A percentile compares a stretch with the other conserved stretches of the same genome.
These are phyloP conservation scores for Phytophthora citrophthora DNA, from an alignment of 352 stramenopile genomes.

Conservation along the genomic window DNA sequence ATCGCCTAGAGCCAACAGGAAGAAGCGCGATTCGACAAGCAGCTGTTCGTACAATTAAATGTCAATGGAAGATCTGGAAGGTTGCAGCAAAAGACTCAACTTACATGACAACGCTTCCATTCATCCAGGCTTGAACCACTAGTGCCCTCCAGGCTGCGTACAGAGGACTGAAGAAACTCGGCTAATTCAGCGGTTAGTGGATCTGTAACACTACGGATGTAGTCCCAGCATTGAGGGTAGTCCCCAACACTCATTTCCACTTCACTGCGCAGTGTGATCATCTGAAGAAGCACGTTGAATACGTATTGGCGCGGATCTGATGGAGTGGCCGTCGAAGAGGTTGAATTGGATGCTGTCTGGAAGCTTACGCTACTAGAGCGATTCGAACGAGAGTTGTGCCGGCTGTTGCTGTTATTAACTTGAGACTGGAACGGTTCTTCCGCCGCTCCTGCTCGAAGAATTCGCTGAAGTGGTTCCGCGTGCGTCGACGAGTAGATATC, in stretches of 20 bases:
- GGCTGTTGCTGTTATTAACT: constrained; percentile 24
- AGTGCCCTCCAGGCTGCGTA: constrained; percentile 32
- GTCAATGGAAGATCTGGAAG: neutral
- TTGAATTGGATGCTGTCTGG: constrained; percentile 1
- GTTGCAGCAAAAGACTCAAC: constrained; percentile 10
- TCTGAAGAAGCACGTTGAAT: constrained; percentile 78
- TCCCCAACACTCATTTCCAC: constrained; percentile 70
- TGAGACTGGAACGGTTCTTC: constrained; percentile 52
- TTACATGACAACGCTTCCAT: constrained; percentile 73
- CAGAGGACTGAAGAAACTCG: constrained; percentile 48
- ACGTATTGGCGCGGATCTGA: constrained; percentile 79
- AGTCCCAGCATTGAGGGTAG: constrained; percentile 61
- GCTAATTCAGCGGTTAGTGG: constrained; percentile 60
- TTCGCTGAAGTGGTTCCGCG: constrained; percentile 50
- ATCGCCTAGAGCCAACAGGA: constrained; percentile 59
- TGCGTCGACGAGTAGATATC: constrained; percentile 68
- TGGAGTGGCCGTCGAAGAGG: constrained; percentile 29
- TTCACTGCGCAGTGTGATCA: constrained; percentile 78
- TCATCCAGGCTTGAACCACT: constrained; percentile 30
- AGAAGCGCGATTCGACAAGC: constrained; percentile 80
- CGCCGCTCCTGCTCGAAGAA: constrained; percentile 50
- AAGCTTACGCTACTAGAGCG: constrained; percentile 32
- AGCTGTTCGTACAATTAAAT: constrained; percentile 37
- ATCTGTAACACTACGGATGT: constrained; percentile 57
- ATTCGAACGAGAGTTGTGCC: constrained; percentile 39